A percentile compares a stretch with the other conserved stretches of the same genome.
phyloP scores from a whole-genome alignment of 768 basidiomycete genomes.

The Chiua virens region DNA sequence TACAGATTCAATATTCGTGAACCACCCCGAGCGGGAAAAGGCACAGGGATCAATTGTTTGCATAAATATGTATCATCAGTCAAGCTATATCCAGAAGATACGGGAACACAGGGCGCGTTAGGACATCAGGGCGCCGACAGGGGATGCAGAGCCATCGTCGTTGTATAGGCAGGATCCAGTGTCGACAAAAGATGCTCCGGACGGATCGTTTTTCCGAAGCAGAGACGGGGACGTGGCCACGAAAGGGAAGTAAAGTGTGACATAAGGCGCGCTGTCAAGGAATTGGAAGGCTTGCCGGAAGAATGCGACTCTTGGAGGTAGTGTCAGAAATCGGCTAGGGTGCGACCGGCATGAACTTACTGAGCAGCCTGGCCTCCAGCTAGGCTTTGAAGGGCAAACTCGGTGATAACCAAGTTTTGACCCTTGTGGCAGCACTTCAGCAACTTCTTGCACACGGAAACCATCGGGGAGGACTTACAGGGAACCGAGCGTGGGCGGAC shows the following conservation, averaged over 20 bases:
- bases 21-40: too few species aligned
- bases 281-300: slow-evolving; percentile 35
- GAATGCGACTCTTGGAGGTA: slow-evolving; percentile 26
- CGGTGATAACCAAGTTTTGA: slow-evolving; percentile 28
- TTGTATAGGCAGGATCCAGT: slow-evolving; percentile 24
- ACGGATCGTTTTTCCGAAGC: slow-evolving; percentile 18
- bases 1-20: too few species aligned
- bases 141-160: slow-evolving; percentile 16
- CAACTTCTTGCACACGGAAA: not conserved
- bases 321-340: not conserved
- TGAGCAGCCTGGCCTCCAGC: slow-evolving; percentile 30
- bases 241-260: slow-evolving; percentile 38
- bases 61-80: too few species aligned
- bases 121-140: slow-evolving; percentile 24
- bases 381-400: slow-evolving; percentile 35
- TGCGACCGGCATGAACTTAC: slow-evolving; percentile 15
- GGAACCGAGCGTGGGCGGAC: slow-evolving; percentile 28
- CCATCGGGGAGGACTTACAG: slow-evolving; percentile 12
- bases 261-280: slow-evolving; percentile 31
- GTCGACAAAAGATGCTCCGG: slow-evolving; percentile 16
- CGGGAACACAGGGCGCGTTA: not conserved
- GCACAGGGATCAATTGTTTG: too few species aligned
- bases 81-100: too few species aligned
- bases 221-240: slow-evolving; percentile 31
- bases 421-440: slow-evolving; percentile 16